Evolutionary conservation across 805 yeast genomes (phyloP).

Genomic region (Kazachstania taianensis): DNA sequence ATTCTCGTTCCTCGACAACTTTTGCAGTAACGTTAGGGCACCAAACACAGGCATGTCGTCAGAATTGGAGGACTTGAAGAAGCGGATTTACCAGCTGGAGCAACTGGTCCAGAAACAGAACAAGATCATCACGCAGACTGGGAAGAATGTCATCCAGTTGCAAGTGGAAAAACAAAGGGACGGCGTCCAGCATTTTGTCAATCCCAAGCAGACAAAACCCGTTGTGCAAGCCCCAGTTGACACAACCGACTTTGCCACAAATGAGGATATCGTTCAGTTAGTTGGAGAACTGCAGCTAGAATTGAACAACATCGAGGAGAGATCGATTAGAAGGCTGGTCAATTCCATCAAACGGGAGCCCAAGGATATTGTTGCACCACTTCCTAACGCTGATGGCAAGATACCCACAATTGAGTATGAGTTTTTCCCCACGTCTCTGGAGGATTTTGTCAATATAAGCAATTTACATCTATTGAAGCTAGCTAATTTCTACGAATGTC

Average conservation of each 20-base stretch:
- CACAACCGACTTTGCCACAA: conserved; percentile 54
- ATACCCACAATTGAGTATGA: conserved; percentile 35
- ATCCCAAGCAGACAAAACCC: conserved; percentile 5
- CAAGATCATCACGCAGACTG: conserved; percentile 60
- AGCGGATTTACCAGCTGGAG: conserved; percentile 42
- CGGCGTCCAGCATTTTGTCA: conserved; percentile 26
- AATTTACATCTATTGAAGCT: conserved; percentile 41
- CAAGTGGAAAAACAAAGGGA: conserved; percentile 48
- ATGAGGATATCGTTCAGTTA: conserved; percentile 75
- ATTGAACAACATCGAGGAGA: conserved; percentile 65
- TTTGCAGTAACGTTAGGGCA: no score
- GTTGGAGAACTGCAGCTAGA: conserved; percentile 89
- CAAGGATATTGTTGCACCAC: conserved; percentile 46
- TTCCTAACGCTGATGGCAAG: conserved; percentile 74
- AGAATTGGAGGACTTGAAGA: conserved; percentile 25
- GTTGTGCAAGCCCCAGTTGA: conserved; percentile 24
- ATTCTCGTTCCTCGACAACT: no score
- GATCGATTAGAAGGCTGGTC: conserved; percentile 59
- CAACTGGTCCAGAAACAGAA: conserved; percentile 55
- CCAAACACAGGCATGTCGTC: no score
- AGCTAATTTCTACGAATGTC: conserved; percentile 64
- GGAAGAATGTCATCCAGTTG: conserved; percentile 62
- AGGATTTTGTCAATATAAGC: conserved; percentile 39
- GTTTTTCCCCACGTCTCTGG: conserved; percentile 49
- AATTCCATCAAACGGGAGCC: conserved; percentile 43